A percentile compares a stretch with the other conserved stretches of the same genome.
These are phyloP conservation scores for Toxicodendron radicans DNA, from an alignment of 345 rosid species.

Conservation along the genomic window DNA sequence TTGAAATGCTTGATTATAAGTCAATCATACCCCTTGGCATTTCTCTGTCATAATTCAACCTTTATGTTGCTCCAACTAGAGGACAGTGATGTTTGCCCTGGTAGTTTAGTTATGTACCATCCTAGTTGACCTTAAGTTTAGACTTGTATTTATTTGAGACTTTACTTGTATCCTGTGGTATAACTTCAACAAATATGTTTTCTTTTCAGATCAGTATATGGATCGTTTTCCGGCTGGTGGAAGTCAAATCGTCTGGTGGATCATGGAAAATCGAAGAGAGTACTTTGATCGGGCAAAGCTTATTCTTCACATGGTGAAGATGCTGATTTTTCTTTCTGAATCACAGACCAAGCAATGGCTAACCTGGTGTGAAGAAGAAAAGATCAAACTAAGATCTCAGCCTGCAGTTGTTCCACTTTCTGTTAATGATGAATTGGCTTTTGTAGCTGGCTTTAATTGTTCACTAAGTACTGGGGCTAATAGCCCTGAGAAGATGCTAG, in stretches of 20 bases:
- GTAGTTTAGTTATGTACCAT: neutral
- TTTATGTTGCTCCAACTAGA: neutral
- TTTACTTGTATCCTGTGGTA: neutral
- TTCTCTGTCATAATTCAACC: neutral
- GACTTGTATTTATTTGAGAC: neutral
- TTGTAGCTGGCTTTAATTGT: conserved; percentile 75
- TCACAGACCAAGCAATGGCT: conserved; percentile 82
- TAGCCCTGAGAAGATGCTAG: conserved; percentile 61
- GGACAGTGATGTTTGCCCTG: neutral
- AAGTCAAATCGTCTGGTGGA: conserved; percentile 97
- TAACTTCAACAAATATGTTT: conserved; percentile 9
- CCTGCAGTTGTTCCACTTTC: conserved; percentile 82
- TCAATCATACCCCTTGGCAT: neutral
- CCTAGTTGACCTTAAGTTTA: neutral
- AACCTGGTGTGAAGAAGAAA: conserved; percentile 86
- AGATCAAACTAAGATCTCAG: conserved; percentile 76
- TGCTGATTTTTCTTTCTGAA: conserved; percentile 82
- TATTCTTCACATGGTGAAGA: conserved; percentile 76
- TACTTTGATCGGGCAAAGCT: conserved; percentile 84
- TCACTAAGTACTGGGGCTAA: conserved; percentile 72
- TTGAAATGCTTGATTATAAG: neutral
- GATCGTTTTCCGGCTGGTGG: conserved; percentile 87
- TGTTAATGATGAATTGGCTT: conserved; percentile 91
- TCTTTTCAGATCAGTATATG: conserved; percentile 78
- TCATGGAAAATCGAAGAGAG: conserved; percentile 92